Evolutionary conservation across 768 basidiomycete genomes (phyloP).

Genomic region (Chalciporus pseudorubinellus): DNA sequence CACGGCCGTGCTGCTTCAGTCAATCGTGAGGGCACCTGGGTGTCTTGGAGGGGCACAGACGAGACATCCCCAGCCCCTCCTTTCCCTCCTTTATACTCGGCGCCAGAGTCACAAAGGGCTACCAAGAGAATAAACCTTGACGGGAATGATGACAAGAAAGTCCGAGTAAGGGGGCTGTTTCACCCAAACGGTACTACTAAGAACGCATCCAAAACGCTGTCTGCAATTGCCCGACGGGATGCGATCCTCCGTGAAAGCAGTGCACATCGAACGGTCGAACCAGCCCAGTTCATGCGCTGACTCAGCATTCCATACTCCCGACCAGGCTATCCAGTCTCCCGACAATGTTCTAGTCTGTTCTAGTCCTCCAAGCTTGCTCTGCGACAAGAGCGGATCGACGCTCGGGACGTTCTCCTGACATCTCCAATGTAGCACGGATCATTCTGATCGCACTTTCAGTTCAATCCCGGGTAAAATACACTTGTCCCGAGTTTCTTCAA

Average conservation of each 20-base stretch:
- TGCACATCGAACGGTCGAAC: no score
- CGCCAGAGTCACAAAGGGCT: slow-evolving; percentile 4
- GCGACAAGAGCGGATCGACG: slow-evolving; percentile 28
- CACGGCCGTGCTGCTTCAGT: slow-evolving; percentile 1
- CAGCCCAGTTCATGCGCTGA: slow-evolving; percentile 16
- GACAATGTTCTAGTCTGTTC: slow-evolving; percentile 4
- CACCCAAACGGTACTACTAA: slow-evolving; percentile 3
- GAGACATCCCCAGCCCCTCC: slow-evolving; percentile 2
- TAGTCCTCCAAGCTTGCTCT: slow-evolving; percentile 1
- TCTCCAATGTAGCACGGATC: background rate
- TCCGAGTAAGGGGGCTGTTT: slow-evolving; percentile 11
- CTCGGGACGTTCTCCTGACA: background rate
- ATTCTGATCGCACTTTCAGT: background rate
- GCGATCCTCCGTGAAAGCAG: slow-evolving; percentile 8
- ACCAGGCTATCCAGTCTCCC: background rate
- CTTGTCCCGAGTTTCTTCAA: background rate
- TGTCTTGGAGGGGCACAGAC: background rate
- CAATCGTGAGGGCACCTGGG: no score
- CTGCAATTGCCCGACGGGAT: background rate
- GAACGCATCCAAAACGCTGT: no score
- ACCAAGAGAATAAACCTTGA: slow-evolving; percentile 3
- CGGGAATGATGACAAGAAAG: slow-evolving; percentile 15
- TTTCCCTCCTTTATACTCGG: slow-evolving; percentile 22
- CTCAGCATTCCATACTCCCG: slow-evolving; percentile 3
- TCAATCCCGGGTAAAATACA: background rate